Base-by-base conservation (phyloP, 2,329 filamentous ascomycete genomes). In the Lachnellula arida region DNA sequence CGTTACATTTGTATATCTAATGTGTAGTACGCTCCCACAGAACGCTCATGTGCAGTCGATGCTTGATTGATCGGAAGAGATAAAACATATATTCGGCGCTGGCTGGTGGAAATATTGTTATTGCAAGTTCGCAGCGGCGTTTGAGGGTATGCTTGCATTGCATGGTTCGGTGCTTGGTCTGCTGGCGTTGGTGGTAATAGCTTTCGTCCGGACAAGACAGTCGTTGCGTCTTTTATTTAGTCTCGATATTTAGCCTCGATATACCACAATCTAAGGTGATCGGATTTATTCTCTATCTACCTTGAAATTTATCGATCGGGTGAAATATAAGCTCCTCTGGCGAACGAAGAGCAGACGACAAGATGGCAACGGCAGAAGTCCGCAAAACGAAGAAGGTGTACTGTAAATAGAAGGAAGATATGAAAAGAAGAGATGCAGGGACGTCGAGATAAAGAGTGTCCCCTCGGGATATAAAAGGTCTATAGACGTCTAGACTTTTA, bases 1-100 rank as follows among this genome's bases (percentile, higher is more conserved):
- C 28, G 28, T 32, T 32, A 32, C 28, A 4, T 32, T 32, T 32
- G 28, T 58, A 57, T 59, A 61, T 57, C 49, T 59, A 55, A 53
- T 44, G 15, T 57, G 22, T 49, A 37, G 49, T 47, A 14, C 12
- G 23, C n/a, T 6, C 22, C 23, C 12, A 32, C 28, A 25, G 11
- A 28, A 22, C n/a, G 39, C 15, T 42, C 17, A 19, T 42, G 22
- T 32, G 44, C 44, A 47, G 15, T 12, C 17, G 23, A 32, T n/a
- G 22, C n/a, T 32, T 34, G 44, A 47, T 47, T 22, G 28, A 28
- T 25, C 32, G 49, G 43, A 55, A 37, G 49, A 40, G 32, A 51
- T 50, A 46, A 49, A 43, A 15, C 5, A 23, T 40, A 12, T 40
- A n/a, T 54, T 42, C 48, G 59, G 58, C 59, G 61, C 47, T 54